Base-by-base conservation (phyloP, 352 stramenopile genomes). In the Phytophthora brassicae region DNA sequence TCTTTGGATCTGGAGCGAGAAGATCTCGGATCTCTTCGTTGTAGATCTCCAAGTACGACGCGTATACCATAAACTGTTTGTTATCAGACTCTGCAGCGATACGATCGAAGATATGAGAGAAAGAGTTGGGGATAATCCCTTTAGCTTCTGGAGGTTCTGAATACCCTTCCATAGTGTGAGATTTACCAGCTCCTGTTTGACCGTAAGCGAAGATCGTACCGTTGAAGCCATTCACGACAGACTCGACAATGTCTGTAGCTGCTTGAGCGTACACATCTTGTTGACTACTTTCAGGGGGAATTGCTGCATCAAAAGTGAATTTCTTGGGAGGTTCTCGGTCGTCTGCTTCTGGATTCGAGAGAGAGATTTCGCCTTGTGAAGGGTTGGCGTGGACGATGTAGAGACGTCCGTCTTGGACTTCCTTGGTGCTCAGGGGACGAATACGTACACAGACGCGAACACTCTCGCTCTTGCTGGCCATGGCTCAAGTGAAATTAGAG, bases 11-110 rank as follows among this genome's bases (percentile, higher is more conserved):
- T 24, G 86, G 72, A 0, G 81, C 84, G 16, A 99, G 72, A 9
- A 99, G 79, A 58, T 99, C 96, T 12, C 92, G 78, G 60, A 99
- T 98, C 61, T 99, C 92, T 79, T 99, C 96, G 69, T 98, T 98
- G 76, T 99, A 99, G 60, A 99, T 98, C 70, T 99, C 96, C 16
- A 98, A 79, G 65, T 98, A 99, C 3, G 86, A 97, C 16, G 95
- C 90, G 51, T 94, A 84, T 7, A 99, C 94, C 45, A 98, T 83
- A 63, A 97, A 98, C 69, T 98, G 94, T 43, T 96, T 90, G 46
- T 60, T 67, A 47, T 84, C 80, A 12, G 83, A 70, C 33, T 88
- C 84, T 2, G 71, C 69, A 19, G 81, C 75, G 47, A 99, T 95
- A 50, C 92, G 84, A 54, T 98, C 92, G 66, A 98, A 99, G 51